A percentile compares a stretch with the other conserved stretches of the same genome.
Evolutionary conservation across 2,329 filamentous ascomycete species (phyloP).

Genomic region (Trichoderma sp.): DNA sequence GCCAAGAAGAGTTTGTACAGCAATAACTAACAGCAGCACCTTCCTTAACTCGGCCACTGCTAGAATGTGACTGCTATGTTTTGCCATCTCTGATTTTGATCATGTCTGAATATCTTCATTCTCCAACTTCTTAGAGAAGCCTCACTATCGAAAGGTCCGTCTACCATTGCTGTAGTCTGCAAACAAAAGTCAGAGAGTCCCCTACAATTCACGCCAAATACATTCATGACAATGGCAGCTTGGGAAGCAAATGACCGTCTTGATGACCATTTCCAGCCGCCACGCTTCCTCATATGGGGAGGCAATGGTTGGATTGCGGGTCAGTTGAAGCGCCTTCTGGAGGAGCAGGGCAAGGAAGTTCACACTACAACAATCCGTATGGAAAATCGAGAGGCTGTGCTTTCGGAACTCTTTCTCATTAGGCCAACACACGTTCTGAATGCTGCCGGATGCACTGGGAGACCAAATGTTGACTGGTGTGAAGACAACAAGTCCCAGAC

Average conservation of each 20-base stretch:
- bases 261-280: background rate
- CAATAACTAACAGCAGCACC: background rate
- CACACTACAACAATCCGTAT: constrained; percentile 60
- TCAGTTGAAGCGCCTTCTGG: constrained; percentile 57
- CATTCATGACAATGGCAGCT: background rate
- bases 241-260: background rate
- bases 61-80: background rate
- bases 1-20: background rate
- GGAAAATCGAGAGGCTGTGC: constrained; percentile 59
- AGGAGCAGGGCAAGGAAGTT: constrained; percentile 59
- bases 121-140: background rate
- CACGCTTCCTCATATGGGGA: constrained; percentile 62
- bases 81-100: background rate
- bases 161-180: background rate
- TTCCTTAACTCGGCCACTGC: background rate
- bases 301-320: constrained; percentile 61
- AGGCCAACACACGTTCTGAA: constrained; percentile 66
- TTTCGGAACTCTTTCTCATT: constrained; percentile 54
- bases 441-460: constrained; percentile 62
- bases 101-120: background rate
- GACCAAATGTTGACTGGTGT: constrained; percentile 69
- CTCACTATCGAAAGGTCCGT: background rate
- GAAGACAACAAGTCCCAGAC: constrained; percentile 67
- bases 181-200: background rate
- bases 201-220: background rate